phyloP scores from a whole-genome alignment of 2,329 filamentous ascomycete genomes.

The Pezicula carpinea region DNA sequence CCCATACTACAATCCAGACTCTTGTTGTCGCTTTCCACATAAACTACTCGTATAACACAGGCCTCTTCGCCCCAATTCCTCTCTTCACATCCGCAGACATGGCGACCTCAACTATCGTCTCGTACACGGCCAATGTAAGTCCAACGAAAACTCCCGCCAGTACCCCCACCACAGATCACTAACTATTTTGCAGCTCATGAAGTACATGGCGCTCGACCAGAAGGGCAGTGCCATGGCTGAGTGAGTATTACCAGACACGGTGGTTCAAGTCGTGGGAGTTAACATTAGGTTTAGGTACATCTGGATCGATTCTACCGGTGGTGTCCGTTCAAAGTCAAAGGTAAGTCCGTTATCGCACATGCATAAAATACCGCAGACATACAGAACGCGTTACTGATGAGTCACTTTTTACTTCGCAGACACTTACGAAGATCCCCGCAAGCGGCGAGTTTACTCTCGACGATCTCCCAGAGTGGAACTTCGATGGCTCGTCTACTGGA shows the following conservation, averaged over 20 bases:
- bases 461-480: constrained; percentile 75
- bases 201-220: constrained; percentile 89
- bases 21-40: too few species aligned
- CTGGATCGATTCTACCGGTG: constrained; percentile 84
- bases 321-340: constrained; percentile 91
- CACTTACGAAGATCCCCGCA: constrained; percentile 52
- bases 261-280: constrained; percentile 56
- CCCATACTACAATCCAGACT: too few species aligned
- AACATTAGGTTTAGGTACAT: constrained; percentile 53
- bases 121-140: constrained; percentile 37
- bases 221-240: constrained; percentile 86
- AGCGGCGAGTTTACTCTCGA: constrained; percentile 40
- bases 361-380: constrained; percentile 3
- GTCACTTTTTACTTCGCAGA: constrained; percentile 41
- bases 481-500: constrained; percentile 83
- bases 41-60: not conserved
- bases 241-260: constrained; percentile 88
- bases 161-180: constrained; percentile 8
- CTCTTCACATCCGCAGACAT: constrained; percentile 19
- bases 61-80: not conserved
- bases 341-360: constrained; percentile 48
- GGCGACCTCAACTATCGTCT: constrained; percentile 27
- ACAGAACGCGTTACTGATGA: too few species aligned
- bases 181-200: constrained; percentile 62
- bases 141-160: constrained; percentile 1